Conservation (phyloP, 495 filamentous ascomycete species). For the Sabuloglossum arenarium region DNA sequence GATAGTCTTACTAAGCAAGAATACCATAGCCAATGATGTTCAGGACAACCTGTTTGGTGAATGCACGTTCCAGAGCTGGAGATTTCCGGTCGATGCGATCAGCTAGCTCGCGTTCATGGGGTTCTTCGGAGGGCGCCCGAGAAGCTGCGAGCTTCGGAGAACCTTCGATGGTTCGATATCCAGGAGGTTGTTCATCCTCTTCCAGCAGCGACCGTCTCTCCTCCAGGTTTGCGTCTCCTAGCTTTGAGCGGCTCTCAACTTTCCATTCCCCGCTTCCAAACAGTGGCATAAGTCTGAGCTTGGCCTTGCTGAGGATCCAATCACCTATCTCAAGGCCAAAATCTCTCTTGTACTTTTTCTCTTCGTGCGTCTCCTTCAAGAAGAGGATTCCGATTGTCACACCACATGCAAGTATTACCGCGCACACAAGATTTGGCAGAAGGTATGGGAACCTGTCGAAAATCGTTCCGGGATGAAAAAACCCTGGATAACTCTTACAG, state of each 20-base stretch:
- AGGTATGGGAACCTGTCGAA: constrained; percentile 80
- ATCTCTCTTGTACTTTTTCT: constrained; percentile 60
- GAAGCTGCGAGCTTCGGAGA: constrained; percentile 17
- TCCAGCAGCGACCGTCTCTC: constrained; percentile 23
- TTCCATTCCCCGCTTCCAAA: constrained; percentile 4
- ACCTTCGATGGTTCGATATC: constrained; percentile 42
- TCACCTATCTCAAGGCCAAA: constrained; percentile 54
- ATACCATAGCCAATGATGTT: constrained; percentile 82
- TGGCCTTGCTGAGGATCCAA: constrained; percentile 38
- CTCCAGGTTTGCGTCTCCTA: constrained; percentile 17
- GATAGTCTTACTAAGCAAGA: constrained; percentile 68
- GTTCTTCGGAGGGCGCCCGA: background rate
- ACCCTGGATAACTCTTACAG: constrained; percentile 53
- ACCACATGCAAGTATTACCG: constrained; percentile 52
- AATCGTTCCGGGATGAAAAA: constrained; percentile 52
- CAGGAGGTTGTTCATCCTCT: constrained; percentile 37
- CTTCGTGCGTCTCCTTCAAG: constrained; percentile 82
- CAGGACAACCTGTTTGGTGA: constrained; percentile 62
- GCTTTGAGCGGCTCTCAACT: constrained; percentile 12
- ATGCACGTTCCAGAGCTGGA: constrained; percentile 28
- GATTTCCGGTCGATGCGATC: background rate
- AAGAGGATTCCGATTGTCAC: constrained; percentile 73
- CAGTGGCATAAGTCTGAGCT: constrained; percentile 8
- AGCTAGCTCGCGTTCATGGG: background rate
- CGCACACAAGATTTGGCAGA: constrained; percentile 83